Conservation (phyloP, 768 basidiomycete genomes). For the Boletellus ananiceps region DNA sequence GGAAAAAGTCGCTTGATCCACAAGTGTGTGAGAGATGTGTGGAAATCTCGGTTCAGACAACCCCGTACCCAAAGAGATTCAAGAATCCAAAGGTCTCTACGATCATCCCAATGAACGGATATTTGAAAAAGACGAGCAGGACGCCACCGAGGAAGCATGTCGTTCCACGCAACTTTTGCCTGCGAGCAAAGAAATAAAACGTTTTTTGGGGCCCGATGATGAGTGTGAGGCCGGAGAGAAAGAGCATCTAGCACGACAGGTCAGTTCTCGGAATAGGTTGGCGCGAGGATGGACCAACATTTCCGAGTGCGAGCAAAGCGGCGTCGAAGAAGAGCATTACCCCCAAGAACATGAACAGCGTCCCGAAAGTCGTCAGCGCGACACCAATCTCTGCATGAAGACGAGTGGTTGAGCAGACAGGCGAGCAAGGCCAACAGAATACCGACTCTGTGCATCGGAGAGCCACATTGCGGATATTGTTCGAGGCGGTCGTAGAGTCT, state of each 20-base stretch:
- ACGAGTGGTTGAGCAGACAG: neutral
- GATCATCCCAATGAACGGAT: slow-evolving; percentile 90
- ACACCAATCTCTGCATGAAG: slow-evolving; percentile 82
- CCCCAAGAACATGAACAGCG: slow-evolving; percentile 93
- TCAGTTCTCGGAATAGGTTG: slow-evolving; percentile 1
- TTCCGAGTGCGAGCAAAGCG: slow-evolving; percentile 92
- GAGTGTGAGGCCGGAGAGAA: slow-evolving; percentile 88
- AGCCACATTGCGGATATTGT: slow-evolving; percentile 39
- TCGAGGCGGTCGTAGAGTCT: neutral
- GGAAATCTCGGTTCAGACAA: neutral
- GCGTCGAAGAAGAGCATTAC: slow-evolving; percentile 97
- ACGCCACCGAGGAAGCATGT: slow-evolving; percentile 87
- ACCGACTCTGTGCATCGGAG: slow-evolving; percentile 48
- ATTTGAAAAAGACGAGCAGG: slow-evolving; percentile 89
- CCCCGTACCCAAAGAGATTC: slow-evolving; percentile 86
- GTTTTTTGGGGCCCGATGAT: slow-evolving; percentile 98
- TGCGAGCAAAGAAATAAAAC: slow-evolving; percentile 95
- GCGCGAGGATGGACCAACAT: slow-evolving; percentile 50
- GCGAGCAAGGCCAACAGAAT: neutral
- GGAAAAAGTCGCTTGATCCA: slow-evolving; percentile 88
- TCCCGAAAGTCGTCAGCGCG: slow-evolving; percentile 92
- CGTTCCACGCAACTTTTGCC: slow-evolving; percentile 90
- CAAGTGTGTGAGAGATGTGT: slow-evolving; percentile 1
- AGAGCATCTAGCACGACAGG: slow-evolving; percentile 58
- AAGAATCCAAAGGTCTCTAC: slow-evolving; percentile 97